A percentile compares a stretch with the other conserved stretches of the same genome.
Evolutionary conservation across 1,284 basidiomycete species (phyloP).

Genomic region (Xerocomus tenax): DNA sequence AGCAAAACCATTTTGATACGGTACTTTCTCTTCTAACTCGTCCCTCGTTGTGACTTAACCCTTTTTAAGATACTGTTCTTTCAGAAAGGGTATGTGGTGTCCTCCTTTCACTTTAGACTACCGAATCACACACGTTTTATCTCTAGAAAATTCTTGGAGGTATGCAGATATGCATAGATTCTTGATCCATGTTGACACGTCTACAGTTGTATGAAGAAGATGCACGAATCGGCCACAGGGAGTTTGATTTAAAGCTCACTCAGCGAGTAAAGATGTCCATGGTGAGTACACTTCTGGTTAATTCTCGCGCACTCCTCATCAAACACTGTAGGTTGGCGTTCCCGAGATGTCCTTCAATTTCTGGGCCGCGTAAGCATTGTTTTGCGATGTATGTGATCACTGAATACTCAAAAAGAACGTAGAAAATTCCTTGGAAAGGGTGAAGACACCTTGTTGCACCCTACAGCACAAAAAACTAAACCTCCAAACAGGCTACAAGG

Average conservation of each 20-base stretch:
- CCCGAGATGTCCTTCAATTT: conserved; percentile 92
- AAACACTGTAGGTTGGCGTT: conserved; percentile 69
- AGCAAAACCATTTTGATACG: conserved; percentile 90
- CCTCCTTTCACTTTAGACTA: not conserved
- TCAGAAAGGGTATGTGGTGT: conserved; percentile 73
- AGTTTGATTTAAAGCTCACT: conserved; percentile 89
- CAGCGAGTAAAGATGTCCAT: conserved; percentile 96
- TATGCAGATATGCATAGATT: conserved; percentile 19
- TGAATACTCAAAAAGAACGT: not conserved
- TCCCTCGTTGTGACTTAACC: conserved; percentile 5
- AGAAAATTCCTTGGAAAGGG: conserved; percentile 79
- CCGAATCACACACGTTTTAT: not conserved
- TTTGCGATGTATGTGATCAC: conserved; percentile 3
- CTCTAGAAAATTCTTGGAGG: conserved; percentile 61
- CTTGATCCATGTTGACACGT: conserved; percentile 22
- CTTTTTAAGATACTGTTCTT: conserved; percentile 77
- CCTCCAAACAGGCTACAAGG: conserved; percentile 74
- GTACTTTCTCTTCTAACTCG: conserved; percentile 29
- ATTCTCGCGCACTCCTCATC: conserved; percentile 5
- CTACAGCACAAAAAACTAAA: not conserved
- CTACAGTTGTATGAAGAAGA: conserved; percentile 87
- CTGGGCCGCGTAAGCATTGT: conserved; percentile 69
- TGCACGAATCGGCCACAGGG: conserved; percentile 80
- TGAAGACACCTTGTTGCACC: conserved; percentile 19
- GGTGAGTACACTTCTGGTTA: conserved; percentile 41